phyloP scores from a whole-genome alignment of 106 monocot genomes.

The Dioscorea dumetorum region DNA sequence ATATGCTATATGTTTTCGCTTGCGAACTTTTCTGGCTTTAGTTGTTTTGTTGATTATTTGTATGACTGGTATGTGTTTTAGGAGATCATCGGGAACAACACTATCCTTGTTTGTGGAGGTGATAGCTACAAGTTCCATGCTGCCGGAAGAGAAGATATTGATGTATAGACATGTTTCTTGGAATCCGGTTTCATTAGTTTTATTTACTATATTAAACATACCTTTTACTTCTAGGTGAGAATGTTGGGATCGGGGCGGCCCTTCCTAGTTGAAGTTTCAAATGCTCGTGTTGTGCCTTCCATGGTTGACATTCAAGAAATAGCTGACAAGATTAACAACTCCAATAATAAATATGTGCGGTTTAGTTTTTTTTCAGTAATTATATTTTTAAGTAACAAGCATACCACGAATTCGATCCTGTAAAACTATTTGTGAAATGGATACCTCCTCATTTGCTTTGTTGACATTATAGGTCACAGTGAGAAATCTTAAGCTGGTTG shows the following conservation, averaged over 20 bases:
- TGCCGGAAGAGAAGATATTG: constrained; percentile 99
- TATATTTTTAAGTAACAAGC: not conserved
- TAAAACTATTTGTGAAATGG: not conserved
- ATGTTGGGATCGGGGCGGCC: constrained; percentile 99
- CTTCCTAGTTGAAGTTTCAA: constrained; percentile 84
- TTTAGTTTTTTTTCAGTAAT: not conserved
- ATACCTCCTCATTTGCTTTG: not conserved
- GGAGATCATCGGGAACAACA: constrained; percentile 80
- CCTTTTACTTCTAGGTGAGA: constrained; percentile 57
- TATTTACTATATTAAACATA: constrained; percentile 7
- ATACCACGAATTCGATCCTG: no score
- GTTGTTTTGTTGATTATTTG: not conserved
- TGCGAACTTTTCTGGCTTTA: no score
- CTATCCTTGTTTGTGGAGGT: constrained; percentile 55
- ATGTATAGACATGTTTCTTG: constrained; percentile 40
- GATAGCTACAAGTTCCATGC: constrained; percentile 97
- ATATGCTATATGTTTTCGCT: constrained; percentile 11
- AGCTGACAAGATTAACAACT: constrained; percentile 59
- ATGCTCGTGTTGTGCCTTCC: constrained; percentile 55
- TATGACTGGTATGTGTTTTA: constrained; percentile 13
- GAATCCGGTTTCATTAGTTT: constrained; percentile 1
- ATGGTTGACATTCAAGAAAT: constrained; percentile 46
- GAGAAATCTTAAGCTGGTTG: constrained; percentile 69
- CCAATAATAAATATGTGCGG: constrained; percentile 63
- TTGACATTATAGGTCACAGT: constrained; percentile 47